Evolutionary conservation across 2,329 filamentous ascomycete species (phyloP).

Genomic region (Thielaviopsis ethacetica): DNA sequence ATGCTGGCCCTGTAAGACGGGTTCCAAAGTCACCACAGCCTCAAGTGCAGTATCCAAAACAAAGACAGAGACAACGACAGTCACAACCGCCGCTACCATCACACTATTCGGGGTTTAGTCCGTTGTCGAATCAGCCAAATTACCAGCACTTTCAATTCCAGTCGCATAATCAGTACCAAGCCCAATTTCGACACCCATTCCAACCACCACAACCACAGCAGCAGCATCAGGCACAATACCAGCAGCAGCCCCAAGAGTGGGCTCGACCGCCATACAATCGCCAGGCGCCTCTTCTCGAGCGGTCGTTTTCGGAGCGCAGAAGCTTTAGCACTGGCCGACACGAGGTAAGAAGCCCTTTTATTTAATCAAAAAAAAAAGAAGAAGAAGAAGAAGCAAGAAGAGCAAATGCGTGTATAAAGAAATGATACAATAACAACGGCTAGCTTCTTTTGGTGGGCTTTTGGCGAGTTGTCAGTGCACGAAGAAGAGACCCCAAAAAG

Average conservation of each 20-base stretch:
- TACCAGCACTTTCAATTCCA: not conserved
- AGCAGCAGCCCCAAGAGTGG: not conserved
- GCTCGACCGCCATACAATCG: not conserved
- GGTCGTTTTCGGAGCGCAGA: not conserved
- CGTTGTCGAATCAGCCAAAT: not conserved
- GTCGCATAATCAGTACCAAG: too few relatives aligned
- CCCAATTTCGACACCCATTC: not conserved
- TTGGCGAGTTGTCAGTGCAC: conserved; percentile 1
- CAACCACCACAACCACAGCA: not conserved
- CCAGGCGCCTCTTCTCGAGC: not conserved
- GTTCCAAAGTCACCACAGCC: not conserved
- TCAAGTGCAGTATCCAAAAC: not conserved
- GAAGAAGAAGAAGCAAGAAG: too few relatives aligned
- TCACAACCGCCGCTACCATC: not conserved
- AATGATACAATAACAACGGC: too few relatives aligned
- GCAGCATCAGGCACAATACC: not conserved
- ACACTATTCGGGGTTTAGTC: not conserved
- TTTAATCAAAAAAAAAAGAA: not conserved
- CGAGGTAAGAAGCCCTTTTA: not conserved
- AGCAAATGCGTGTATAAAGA: too few relatives aligned
- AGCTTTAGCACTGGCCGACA: not conserved
- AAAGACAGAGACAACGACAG: not conserved
- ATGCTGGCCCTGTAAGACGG: conserved; percentile 2
- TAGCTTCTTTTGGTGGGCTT: not conserved
- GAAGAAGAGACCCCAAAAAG: not conserved